phyloP scores from a whole-genome alignment of 352 stramenopile species.

The Globisporangium cystogenes region DNA sequence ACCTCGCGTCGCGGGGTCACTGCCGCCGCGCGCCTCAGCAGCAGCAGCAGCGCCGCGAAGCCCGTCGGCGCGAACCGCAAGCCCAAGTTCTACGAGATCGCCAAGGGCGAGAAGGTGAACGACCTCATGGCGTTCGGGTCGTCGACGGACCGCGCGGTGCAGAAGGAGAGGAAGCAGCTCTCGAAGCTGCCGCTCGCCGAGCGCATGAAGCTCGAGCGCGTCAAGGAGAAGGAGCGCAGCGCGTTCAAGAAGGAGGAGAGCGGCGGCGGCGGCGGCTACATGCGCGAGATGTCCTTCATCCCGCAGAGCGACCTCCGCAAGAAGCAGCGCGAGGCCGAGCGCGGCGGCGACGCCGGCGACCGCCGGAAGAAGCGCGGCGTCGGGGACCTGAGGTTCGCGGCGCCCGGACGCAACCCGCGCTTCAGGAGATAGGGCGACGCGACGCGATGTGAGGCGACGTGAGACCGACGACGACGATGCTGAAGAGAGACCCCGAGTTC shows the following conservation, averaged over 20 bases:
- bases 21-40: constrained; percentile 5
- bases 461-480: no score
- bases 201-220: constrained; percentile 63
- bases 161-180: constrained; percentile 78
- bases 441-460: no score
- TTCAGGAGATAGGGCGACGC: constrained; percentile 43
- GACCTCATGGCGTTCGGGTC: constrained; percentile 78
- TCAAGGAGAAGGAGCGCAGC: constrained; percentile 69
- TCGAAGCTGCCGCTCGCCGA: constrained; percentile 77
- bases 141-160: constrained; percentile 48
- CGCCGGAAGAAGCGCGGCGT: constrained; percentile 79
- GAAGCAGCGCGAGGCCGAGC: constrained; percentile 43
- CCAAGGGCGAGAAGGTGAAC: constrained; percentile 73
- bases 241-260: constrained; percentile 83
- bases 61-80: constrained; percentile 21
- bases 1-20: constrained; percentile 9
- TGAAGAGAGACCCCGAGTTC: no score
- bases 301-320: constrained; percentile 53
- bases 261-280: constrained; percentile 58
- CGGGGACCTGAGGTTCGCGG: constrained; percentile 62
- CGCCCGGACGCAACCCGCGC: constrained; percentile 35
- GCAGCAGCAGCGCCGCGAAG: not conserved
- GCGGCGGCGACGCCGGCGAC: constrained; percentile 18
- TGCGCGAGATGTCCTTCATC: constrained; percentile 80
- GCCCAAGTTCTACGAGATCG: constrained; percentile 86